phyloP scores from a whole-genome alignment of 495 filamentous ascomycete genomes.

The Aspergillus steynii region DNA sequence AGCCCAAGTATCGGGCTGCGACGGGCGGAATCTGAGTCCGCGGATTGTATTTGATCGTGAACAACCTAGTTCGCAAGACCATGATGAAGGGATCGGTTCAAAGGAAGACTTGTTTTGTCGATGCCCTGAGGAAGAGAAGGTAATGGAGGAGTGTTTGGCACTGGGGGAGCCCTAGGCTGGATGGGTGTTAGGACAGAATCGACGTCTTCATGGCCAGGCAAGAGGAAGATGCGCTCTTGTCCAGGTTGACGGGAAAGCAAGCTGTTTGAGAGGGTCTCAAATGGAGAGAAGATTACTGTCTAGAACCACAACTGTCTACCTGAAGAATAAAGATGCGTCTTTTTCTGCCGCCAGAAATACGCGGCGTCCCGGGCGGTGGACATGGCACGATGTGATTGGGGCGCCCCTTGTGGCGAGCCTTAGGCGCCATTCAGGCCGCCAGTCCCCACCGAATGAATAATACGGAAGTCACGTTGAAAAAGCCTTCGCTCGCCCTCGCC shows the following conservation, averaged over 20 bases:
- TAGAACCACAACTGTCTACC: too few species aligned
- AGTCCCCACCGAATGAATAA: constrained; percentile 9
- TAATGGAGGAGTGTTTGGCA: neutral
- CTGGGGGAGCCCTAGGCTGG: neutral
- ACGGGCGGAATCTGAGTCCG: constrained; percentile 27
- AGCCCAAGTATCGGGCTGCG: constrained; percentile 32
- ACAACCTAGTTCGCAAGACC: constrained; percentile 12
- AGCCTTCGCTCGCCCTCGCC: constrained; percentile 15
- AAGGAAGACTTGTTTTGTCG: neutral
- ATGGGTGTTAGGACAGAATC: neutral
- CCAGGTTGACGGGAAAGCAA: neutral
- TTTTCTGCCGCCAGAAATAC: constrained; percentile 8
- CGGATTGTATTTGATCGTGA: constrained; percentile 27
- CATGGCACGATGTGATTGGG: constrained; percentile 7
- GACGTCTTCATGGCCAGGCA: neutral
- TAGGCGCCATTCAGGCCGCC: constrained; percentile 24
- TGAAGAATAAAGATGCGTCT: neutral
- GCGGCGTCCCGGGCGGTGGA: constrained; percentile 21
- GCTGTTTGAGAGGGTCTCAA: too few species aligned
- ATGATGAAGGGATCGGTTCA: constrained; percentile 16
- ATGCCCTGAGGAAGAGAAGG: neutral
- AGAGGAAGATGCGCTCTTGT: neutral
- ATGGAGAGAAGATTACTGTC: too few species aligned
- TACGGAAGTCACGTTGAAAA: constrained; percentile 13
- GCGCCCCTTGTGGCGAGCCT: constrained; percentile 31